Evolutionary conservation across 1,284 basidiomycete genomes (phyloP), one percentile per base, ranked within the genome.

Genomic region (Fistulinella staudtii): DNA sequence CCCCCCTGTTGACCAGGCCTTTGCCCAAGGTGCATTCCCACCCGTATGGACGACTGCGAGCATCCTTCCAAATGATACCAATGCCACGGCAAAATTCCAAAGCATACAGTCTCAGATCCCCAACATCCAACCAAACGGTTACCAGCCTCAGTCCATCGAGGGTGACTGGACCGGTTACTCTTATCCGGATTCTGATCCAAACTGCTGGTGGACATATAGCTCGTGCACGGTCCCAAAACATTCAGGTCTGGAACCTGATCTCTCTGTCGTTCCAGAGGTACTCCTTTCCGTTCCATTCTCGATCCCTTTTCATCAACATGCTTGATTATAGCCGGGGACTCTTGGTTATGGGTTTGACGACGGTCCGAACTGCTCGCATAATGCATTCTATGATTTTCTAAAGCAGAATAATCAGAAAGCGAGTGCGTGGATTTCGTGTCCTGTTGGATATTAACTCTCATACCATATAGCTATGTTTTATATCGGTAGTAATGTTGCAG

Each of bases 401-500:
- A 58, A 71, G 28, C 61, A 74, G 36, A 68, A 87, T 50, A 71
- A 85, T 49, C 73, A 90, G 66, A 85, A 80, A 68, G 80, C 88
- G 17, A 90, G 75, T 76, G 36, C 47, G 75, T 70, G 1, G 15
- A 14, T 27, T 29, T n/a, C n/a, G n/a, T n/a, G n/a, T 17, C 3
- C 22, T 2, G 14, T 22, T 15, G 0, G 7, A 21, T 25, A 11
- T 34, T 22, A 0, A 8, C 14, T 22, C 35, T 39, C 14, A 45
- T 23, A 1, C 33, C 10, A 11, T 8, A 17, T 21, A 77, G 75
- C 87, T 6, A 73, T 80, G 74, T 91, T 87, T 67, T 91, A 81
- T 62, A 79, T 90, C 45, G 88, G 89, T 28, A 87, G 85, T 41
- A 89, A 85, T 35, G 77, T 88, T 38, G 74, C 82, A 53, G 74